These are phyloP conservation scores for Picea abies DNA, from an alignment of 83 land plant genomes.

Conservation along the genomic window DNA sequence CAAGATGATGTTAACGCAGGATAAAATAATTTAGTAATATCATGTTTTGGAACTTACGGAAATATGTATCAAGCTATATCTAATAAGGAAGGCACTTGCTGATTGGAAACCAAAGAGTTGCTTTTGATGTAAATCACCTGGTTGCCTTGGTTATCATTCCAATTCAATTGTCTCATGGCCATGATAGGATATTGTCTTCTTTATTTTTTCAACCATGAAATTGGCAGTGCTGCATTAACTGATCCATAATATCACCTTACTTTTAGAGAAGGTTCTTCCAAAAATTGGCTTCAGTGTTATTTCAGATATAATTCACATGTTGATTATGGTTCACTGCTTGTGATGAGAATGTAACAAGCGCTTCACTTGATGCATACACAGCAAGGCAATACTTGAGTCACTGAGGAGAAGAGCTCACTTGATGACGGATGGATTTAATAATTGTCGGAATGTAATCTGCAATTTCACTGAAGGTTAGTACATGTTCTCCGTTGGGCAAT, in stretches of 20 bases:
- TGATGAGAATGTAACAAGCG: conserved; percentile 10
- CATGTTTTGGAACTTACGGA: too few species aligned
- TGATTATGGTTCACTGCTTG: neutral
- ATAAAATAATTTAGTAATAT: too few species aligned
- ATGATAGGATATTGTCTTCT: neutral
- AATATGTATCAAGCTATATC: too few species aligned
- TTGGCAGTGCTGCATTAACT: neutral
- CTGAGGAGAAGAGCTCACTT: conserved; percentile 89
- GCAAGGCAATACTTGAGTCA: conserved; percentile 84
- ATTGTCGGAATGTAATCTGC: conserved; percentile 89
- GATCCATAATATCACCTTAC: neutral
- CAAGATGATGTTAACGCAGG: too few species aligned
- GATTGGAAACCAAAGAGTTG: neutral
- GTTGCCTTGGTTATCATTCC: neutral
- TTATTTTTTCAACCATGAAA: neutral
- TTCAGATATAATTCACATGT: neutral
- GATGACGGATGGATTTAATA: conserved; percentile 99
- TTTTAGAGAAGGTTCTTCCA: neutral
- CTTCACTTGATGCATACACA: conserved; percentile 33
- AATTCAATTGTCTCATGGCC: neutral
- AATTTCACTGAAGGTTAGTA: conserved; percentile 94
- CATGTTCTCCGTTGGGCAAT: neutral
- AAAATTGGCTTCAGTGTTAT: too few species aligned
- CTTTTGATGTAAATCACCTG: neutral
- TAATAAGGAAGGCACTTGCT: too few species aligned